A percentile compares a stretch with the other conserved stretches of the same genome.
Evolutionary conservation across 208 protist species (phyloP).

Genomic region (Leishmania martiniquensis): DNA sequence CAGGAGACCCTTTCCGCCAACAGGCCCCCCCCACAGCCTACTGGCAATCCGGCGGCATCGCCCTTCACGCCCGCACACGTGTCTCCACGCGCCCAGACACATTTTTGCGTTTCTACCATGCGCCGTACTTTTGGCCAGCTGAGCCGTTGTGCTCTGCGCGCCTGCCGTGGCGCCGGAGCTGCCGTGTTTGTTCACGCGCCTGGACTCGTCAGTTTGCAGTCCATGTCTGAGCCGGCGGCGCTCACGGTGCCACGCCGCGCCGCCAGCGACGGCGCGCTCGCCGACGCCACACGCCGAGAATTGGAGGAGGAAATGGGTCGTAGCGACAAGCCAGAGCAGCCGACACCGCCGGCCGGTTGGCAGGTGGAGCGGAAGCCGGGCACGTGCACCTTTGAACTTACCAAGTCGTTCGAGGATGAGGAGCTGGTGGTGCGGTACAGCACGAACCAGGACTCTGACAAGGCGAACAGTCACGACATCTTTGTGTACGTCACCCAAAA

Average conservation of each 20-base stretch:
- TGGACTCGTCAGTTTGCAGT: neutral
- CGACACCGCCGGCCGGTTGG: conserved; percentile 76
- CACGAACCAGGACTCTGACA: conserved; percentile 50
- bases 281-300: conserved; percentile 63
- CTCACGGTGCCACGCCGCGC: conserved; percentile 47
- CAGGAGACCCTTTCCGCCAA: neutral
- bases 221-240: neutral
- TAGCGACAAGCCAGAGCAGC: conserved; percentile 71
- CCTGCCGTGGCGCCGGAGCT: conserved; percentile 16
- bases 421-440: conserved; percentile 76
- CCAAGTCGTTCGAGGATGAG: conserved; percentile 77
- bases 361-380: conserved; percentile 64
- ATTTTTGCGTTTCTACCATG: conserved; percentile 8
- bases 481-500: conserved; percentile 59
- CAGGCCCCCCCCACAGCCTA: neutral
- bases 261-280: conserved; percentile 57
- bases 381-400: conserved; percentile 70
- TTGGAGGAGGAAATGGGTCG: conserved; percentile 86
- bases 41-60: neutral
- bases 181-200: neutral
- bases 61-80: no score
- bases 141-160: conserved; percentile 28
- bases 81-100: neutral
- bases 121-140: conserved; percentile 29
- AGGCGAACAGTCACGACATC: conserved; percentile 61